These are phyloP conservation scores for Plasmodium relictum DNA, from an alignment of 169 alveolate species.

Conservation along the genomic window DNA sequence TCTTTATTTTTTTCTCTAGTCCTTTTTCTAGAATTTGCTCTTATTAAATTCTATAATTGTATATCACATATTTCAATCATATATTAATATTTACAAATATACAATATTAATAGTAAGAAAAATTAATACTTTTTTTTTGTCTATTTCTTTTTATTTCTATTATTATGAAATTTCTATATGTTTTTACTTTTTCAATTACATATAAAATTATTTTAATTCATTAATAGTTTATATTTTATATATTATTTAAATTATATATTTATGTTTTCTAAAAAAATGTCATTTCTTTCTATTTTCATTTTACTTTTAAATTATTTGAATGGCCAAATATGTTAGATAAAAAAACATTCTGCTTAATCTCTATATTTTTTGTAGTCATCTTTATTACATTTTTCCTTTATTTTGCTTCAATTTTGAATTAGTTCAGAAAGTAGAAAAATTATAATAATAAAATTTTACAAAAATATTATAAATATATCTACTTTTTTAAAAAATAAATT, in stretches of 20 bases:
- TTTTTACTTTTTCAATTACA: conserved; percentile 3
- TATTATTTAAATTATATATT: background rate
- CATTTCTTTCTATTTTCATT: background rate
- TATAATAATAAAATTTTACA: conserved; percentile 6
- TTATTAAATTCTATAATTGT: conserved; percentile 54
- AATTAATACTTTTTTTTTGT: background rate
- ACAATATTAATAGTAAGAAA: background rate
- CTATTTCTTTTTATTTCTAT: background rate
- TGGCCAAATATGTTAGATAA: conserved; percentile 70
- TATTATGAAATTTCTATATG: background rate
- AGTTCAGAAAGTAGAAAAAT: background rate
- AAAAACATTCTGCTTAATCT: conserved; percentile 67
- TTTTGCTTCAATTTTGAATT: conserved; percentile 20
- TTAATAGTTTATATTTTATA: background rate
- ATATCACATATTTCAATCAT: conserved; percentile 16
- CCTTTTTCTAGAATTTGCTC: conserved; percentile 24
- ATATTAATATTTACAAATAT: background rate
- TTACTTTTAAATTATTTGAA: conserved; percentile 75
- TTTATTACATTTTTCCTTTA: conserved; percentile 29
- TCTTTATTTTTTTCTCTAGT: conserved; percentile 30
- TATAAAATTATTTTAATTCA: background rate
- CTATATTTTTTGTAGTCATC: conserved; percentile 58
- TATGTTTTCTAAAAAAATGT: conserved; percentile 8
- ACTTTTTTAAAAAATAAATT: background rate
- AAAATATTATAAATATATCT: background rate